Base-by-base conservation (phyloP, 2,329 filamentous ascomycete genomes). In the Exserohilum turcica region DNA sequence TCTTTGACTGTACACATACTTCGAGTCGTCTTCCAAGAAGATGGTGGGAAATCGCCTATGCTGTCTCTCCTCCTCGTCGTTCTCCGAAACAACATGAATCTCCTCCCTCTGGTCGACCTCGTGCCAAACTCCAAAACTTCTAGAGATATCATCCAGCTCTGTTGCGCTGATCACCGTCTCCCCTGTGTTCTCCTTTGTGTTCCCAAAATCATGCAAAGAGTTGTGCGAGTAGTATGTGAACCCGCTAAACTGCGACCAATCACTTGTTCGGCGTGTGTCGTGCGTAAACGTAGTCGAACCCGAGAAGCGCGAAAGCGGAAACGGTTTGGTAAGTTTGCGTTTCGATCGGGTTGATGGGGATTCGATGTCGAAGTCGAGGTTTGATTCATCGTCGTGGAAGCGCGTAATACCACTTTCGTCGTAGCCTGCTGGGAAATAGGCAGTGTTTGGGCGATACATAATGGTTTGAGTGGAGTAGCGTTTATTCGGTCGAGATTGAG, bases 331-430 rank as follows among this genome's bases (percentile, higher is more conserved):
- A 19, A 58, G 57, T 5, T 57, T 56, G 13, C 57, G 52, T 3
- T 48, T 48, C 2, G 52, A 32, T 15, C 54, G 39, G 15, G 29
- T 50, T 3, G 51, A 54, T 15, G 51, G 61, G 3, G 62, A 55
- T 33, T 63, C 64, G 13, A 69, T 59, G 24, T 69, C 66, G 49
- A 69, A 69, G 38, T 65, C 61, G 15, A 69, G 57, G 21, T 66
- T 64, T 0, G 64, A 65, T 13, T 59, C 57, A 29, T 58, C 56
- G 50, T 68, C 66, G 45, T 68, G 59, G 56, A 61, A 67, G 40
- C 64, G 62, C 2, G 48, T 37, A 8, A 54, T n/a, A 9, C 51
- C 47, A 19, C 21, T 21, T 3, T 40, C 15, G 18, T 43, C 37
- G 8, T 40, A 37, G n/a, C 38, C 29, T 10, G 39, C 9, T 5